Conservation (phyloP, 805 yeast genomes). For the Lipomyces chichibuensis region DNA sequence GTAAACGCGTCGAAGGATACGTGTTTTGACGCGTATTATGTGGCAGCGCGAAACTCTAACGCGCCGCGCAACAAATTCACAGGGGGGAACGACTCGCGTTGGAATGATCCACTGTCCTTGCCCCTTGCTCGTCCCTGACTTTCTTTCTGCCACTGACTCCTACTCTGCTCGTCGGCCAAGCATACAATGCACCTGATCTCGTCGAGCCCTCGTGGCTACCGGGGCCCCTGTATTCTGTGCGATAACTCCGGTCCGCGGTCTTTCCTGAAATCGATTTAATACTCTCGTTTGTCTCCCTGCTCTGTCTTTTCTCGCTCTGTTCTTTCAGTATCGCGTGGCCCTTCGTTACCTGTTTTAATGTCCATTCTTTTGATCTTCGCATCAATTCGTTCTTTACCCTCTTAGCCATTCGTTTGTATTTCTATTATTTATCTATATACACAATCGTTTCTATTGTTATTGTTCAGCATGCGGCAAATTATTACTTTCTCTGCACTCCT, state of each 20-base stretch:
- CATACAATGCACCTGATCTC: neutral
- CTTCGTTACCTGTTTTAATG: neutral
- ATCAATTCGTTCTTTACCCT: neutral
- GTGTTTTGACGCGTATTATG: neutral
- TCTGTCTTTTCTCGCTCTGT: neutral
- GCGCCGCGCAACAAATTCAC: neutral
- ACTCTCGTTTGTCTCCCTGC: neutral
- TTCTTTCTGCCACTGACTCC: neutral
- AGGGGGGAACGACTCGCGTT: neutral
- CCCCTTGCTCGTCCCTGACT: neutral
- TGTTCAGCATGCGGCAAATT: neutral
- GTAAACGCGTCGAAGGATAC: neutral
- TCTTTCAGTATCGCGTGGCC: neutral
- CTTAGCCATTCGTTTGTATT: neutral
- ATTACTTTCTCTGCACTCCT: neutral
- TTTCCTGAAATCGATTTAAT: neutral
- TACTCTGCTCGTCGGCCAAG: neutral
- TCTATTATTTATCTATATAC: neutral
- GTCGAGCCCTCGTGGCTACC: neutral
- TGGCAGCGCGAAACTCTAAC: neutral
- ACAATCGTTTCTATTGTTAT: neutral
- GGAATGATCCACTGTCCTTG: neutral
- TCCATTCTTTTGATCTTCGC: neutral
- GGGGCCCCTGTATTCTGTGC: neutral
- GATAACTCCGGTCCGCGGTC: neutral